Percentiles rank a stretch among this genome's conserved stretches.
Conservation (phyloP, 139 green algal genomes). For the Chlamydomonas asymmetrica region DNA sequence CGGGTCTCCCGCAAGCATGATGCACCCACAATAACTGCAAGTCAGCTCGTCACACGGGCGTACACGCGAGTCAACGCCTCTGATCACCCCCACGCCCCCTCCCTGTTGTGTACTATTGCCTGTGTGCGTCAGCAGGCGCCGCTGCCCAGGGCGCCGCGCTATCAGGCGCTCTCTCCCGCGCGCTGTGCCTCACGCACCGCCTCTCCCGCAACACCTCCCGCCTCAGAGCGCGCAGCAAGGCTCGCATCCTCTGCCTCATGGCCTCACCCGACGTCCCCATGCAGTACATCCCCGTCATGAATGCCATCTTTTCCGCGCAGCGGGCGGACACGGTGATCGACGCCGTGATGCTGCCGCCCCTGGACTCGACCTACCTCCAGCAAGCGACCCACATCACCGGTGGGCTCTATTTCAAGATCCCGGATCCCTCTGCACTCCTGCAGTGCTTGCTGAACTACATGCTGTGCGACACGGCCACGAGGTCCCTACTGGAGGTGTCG, state of each 20-base stretch:
- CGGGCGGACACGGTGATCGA: conserved; percentile 62
- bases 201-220: not conserved
- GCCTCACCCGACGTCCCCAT: conserved; percentile 47
- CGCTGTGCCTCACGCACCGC: conserved; percentile 56
- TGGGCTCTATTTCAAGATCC: conserved; percentile 55
- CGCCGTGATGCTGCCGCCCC: conserved; percentile 46
- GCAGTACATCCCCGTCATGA: conserved; percentile 84
- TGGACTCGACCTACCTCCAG: conserved; percentile 72
- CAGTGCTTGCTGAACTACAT: conserved; percentile 55
- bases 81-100: not conserved
- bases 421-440: conserved; percentile 37
- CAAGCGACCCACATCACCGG: conserved; percentile 72
- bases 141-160: conserved; percentile 23
- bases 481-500: conserved; percentile 45
- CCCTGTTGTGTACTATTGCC: no score
- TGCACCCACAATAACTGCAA: not conserved
- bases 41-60: not conserved
- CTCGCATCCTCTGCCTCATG: conserved; percentile 57
- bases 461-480: conserved; percentile 44
- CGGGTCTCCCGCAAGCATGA: not conserved
- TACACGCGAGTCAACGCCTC: no score
- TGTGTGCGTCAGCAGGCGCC: not conserved
- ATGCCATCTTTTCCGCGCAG: conserved; percentile 83
- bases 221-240: conserved; percentile 4
- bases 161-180: conserved; percentile 55